phyloP scores from a whole-genome alignment of 192 early-diverging fungal genomes.

The Backusella liffmaniae region DNA sequence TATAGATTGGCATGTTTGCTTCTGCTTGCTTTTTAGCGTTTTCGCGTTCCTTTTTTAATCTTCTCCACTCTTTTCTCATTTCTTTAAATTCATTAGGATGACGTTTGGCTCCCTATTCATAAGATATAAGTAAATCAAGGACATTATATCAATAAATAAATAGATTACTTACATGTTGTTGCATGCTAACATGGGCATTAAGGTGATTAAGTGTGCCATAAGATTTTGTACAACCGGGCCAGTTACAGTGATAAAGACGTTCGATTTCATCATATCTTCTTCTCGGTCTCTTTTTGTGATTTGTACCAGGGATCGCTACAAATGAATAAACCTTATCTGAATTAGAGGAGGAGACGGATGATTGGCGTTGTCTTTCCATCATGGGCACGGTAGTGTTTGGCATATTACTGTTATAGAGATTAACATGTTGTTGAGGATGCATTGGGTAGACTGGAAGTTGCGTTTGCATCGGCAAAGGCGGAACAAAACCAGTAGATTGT shows the following conservation, averaged over 20 bases:
- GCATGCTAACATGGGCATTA: constrained; percentile 62
- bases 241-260: constrained; percentile 56
- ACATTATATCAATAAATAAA: background rate
- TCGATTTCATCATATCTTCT: constrained; percentile 61
- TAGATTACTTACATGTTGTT: constrained; percentile 44
- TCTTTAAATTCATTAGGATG: constrained; percentile 58
- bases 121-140: background rate
- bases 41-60: constrained; percentile 50
- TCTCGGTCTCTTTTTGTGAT: constrained; percentile 56
- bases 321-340: constrained; percentile 36
- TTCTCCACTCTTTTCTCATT: constrained; percentile 52
- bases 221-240: constrained; percentile 51
- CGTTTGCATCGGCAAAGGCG: background rate
- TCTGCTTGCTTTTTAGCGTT: constrained; percentile 21
- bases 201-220: constrained; percentile 63
- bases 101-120: constrained; percentile 48
- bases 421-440: background rate
- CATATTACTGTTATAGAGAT: background rate
- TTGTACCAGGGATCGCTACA: constrained; percentile 52
- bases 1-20: constrained; percentile 11
- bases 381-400: background rate
- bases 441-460: background rate
- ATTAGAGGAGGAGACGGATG: constrained; percentile 9
- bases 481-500: background rate
- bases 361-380: background rate